Conservation (phyloP, 306 rosid species). For the Vigna nakashimae region DNA sequence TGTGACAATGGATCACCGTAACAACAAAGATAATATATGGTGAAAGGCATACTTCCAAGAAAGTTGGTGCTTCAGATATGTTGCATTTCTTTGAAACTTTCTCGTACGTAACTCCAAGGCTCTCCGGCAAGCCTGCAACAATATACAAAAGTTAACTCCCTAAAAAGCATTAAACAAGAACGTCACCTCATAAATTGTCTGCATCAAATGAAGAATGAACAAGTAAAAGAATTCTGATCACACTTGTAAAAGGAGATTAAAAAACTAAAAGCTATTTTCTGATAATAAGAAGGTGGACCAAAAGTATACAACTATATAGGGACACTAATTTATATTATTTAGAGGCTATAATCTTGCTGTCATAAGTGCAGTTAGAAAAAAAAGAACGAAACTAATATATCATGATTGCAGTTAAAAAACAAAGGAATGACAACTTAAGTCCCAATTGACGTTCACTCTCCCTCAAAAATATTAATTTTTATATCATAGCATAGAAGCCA, state of each 20-base stretch:
- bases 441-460: neutral
- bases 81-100: conserved; percentile 73
- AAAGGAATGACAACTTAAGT: neutral
- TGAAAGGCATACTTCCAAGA: conserved; percentile 78
- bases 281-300: neutral
- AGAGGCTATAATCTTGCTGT: neutral
- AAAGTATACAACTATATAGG: neutral
- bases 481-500: neutral
- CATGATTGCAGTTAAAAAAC: neutral
- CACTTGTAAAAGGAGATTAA: neutral
- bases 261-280: neutral
- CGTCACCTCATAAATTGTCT: neutral
- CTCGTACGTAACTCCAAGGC: conserved; percentile 62
- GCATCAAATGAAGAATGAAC: neutral
- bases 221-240: neutral
- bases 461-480: neutral
- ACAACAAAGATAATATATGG: conserved; percentile 6
- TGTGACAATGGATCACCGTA: neutral
- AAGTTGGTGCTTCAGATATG: conserved; percentile 67
- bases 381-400: neutral
- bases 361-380: neutral
- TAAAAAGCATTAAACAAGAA: conserved; percentile 4
- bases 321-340: neutral
- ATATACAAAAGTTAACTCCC: neutral
- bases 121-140: conserved; percentile 69